Conservation (phyloP, 2,329 filamentous ascomycete genomes). For the Amesomyces nigricolor region DNA sequence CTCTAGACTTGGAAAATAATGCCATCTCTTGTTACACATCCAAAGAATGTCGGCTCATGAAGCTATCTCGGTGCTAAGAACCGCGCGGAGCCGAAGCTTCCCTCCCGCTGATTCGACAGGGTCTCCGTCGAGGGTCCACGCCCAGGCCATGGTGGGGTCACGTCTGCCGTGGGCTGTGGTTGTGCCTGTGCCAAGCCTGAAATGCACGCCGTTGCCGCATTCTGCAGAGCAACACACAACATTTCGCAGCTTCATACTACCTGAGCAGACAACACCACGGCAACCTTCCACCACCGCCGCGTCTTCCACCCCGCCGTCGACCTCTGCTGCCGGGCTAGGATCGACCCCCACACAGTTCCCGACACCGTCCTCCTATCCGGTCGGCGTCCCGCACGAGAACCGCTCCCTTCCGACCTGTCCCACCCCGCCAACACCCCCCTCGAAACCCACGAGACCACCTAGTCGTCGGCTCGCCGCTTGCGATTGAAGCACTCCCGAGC, state of each 20-base stretch:
- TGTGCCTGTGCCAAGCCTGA: background rate
- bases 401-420: too few species aligned
- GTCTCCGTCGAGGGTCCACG: constrained; percentile 10
- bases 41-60: too few species aligned
- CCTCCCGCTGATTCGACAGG: background rate
- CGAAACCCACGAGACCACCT: too few species aligned
- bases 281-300: background rate
- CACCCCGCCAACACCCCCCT: too few species aligned
- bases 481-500: background rate
- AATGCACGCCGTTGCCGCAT: constrained; percentile 1
- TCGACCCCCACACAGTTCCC: too few species aligned
- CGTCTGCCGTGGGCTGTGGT: too few species aligned
- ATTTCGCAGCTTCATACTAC: constrained; percentile 3
- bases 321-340: background rate
- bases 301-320: background rate
- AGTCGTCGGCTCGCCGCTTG: too few species aligned
- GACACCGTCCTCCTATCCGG: too few species aligned
- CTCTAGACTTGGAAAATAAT: background rate
- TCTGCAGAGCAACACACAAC: constrained; percentile 4
- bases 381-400: too few species aligned
- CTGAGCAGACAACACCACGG: background rate
- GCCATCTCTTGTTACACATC: too few species aligned
- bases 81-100: background rate
- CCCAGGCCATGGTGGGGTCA: constrained; percentile 6
- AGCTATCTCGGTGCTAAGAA: constrained; percentile 1